Evolutionary conservation across 352 stramenopile genomes (phyloP).

Genomic region (Phytophthora cactorum): DNA sequence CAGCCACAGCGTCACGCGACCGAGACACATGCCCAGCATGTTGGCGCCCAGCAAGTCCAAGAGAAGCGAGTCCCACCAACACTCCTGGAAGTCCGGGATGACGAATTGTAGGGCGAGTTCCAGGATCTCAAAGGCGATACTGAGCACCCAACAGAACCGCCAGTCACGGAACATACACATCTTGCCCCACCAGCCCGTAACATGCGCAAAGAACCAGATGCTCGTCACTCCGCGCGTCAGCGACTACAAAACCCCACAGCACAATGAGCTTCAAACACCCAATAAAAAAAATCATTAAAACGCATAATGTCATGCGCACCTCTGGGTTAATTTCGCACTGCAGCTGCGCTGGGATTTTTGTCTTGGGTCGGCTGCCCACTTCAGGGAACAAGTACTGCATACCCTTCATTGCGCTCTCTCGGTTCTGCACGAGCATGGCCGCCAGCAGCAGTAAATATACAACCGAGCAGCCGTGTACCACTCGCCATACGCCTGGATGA

Average conservation of each 20-base stretch:
- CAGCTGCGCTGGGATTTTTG: slow-evolving; percentile 30
- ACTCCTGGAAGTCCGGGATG: slow-evolving; percentile 94
- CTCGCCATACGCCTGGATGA: slow-evolving; percentile 78
- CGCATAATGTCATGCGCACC: slow-evolving; percentile 18
- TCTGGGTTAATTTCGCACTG: slow-evolving; percentile 73
- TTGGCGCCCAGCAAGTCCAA: slow-evolving; percentile 93
- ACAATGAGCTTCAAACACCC: neutral
- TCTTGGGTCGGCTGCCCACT: slow-evolving; percentile 56
- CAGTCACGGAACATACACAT: slow-evolving; percentile 96
- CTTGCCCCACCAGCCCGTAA: slow-evolving; percentile 91
- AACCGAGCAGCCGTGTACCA: slow-evolving; percentile 82
- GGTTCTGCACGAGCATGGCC: slow-evolving; percentile 74
- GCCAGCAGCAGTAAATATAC: slow-evolving; percentile 81
- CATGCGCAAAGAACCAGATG: slow-evolving; percentile 88
- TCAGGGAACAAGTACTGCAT: slow-evolving; percentile 84
- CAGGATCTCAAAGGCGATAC: slow-evolving; percentile 91
- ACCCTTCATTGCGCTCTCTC: slow-evolving; percentile 55
- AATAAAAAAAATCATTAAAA: neutral
- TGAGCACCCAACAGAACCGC: slow-evolving; percentile 92
- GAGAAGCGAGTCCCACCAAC: slow-evolving; percentile 95
- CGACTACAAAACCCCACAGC: slow-evolving; percentile 33
- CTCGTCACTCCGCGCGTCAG: slow-evolving; percentile 76
- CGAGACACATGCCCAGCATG: slow-evolving; percentile 88
- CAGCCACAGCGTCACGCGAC: slow-evolving; percentile 73
- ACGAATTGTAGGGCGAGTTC: slow-evolving; percentile 91